phyloP scores from a whole-genome alignment of 441 rosid species.

The Kokia cookei region DNA sequence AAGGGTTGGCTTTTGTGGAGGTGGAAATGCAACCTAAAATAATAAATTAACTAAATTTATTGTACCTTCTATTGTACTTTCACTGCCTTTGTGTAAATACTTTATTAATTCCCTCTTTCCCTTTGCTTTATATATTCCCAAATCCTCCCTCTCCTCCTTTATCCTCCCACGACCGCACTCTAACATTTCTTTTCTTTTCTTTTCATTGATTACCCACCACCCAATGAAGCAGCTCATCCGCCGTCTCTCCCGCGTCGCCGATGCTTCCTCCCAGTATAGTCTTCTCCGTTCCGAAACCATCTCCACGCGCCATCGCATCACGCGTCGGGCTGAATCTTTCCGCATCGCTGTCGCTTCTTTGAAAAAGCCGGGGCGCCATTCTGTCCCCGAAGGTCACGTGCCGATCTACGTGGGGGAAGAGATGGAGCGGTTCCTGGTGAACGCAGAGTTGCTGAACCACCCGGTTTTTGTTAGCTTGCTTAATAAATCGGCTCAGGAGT shows the following conservation, averaged over 20 bases:
- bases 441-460: slow-evolving; percentile 79
- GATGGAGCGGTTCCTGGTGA: slow-evolving; percentile 81
- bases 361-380: slow-evolving; percentile 12
- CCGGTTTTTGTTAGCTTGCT: slow-evolving; percentile 66
- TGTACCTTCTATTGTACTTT: slow-evolving; percentile 52
- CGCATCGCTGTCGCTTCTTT: not conserved
- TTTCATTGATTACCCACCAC: not conserved
- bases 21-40: not conserved
- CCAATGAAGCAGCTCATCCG: slow-evolving; percentile 74
- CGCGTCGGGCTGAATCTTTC: slow-evolving; percentile 17
- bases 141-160: not conserved
- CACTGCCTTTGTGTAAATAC: slow-evolving; percentile 16
- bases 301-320: not conserved
- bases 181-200: not conserved
- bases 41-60: not conserved
- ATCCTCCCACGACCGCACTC: not conserved
- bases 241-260: slow-evolving; percentile 70
- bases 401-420: slow-evolving; percentile 89
- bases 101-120: not conserved
- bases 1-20: not conserved
- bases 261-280: slow-evolving; percentile 60
- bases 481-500: slow-evolving; percentile 81
- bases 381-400: slow-evolving; percentile 72
- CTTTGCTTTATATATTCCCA: slow-evolving; percentile 13
- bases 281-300: slow-evolving; percentile 39